phyloP scores from a whole-genome alignment of 2,329 filamentous ascomycete genomes.

The Ophiostoma australiae region DNA sequence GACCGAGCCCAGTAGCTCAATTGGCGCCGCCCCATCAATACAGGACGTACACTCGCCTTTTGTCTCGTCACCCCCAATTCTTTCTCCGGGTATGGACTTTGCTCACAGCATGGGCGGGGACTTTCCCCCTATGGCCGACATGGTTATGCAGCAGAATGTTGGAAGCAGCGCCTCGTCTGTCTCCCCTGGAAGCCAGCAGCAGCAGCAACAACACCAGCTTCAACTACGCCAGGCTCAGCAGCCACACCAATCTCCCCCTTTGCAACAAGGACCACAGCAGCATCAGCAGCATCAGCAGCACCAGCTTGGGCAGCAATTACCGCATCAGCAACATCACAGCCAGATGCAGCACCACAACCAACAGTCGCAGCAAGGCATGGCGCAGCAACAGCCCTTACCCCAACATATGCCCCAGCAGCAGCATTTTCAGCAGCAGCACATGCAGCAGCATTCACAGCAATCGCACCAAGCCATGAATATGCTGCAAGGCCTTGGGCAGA shows the following conservation, averaged over 20 bases:
- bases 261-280: constrained; percentile 17
- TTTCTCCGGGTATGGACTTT: constrained; percentile 52
- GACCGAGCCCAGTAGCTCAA: constrained; percentile 42
- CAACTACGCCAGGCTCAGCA: constrained; percentile 29
- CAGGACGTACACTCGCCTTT: constrained; percentile 49
- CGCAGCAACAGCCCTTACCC: constrained; percentile 19
- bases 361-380: constrained; percentile 10
- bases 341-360: constrained; percentile 20
- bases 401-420: constrained; percentile 32
- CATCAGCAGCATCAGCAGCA: constrained; percentile 5
- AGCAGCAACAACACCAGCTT: constrained; percentile 26
- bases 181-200: constrained; percentile 15
- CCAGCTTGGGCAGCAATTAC: constrained; percentile 16
- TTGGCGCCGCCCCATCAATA: constrained; percentile 32
- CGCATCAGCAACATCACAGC: constrained; percentile 19
- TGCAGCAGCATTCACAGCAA: constrained; percentile 28
- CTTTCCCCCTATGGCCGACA: constrained; percentile 49
- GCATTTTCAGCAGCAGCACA: constrained; percentile 21
- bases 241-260: constrained; percentile 13
- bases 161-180: constrained; percentile 36
- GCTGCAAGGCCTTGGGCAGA: constrained; percentile 35
- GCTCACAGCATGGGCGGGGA: constrained; percentile 40
- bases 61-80: constrained; percentile 48
- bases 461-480: constrained; percentile 34
- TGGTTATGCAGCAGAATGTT: constrained; percentile 46